phyloP scores from a whole-genome alignment of 169 alveolate species.

The Cryptosporidium baileyi region DNA sequence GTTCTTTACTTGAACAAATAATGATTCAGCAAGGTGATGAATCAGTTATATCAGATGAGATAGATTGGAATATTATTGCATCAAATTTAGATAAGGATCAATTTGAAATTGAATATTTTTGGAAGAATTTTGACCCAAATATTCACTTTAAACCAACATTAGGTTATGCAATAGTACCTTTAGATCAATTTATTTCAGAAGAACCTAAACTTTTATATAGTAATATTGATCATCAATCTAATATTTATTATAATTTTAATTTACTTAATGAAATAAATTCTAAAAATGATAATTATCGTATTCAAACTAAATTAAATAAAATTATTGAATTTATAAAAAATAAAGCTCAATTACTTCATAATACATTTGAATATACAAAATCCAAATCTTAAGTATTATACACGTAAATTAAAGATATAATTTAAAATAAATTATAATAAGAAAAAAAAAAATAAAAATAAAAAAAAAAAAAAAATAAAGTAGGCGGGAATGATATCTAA shows the following conservation, averaged over 20 bases:
- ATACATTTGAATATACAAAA: too few relatives aligned
- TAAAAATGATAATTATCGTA: too few relatives aligned
- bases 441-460: background rate
- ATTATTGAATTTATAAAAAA: too few relatives aligned
- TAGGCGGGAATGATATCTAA: background rate
- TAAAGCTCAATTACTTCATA: too few relatives aligned
- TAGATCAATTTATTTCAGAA: background rate
- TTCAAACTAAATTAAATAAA: too few relatives aligned
- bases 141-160: slow-evolving; percentile 41
- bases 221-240: background rate
- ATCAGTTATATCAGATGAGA: slow-evolving; percentile 7
- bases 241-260: background rate
- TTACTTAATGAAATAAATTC: too few relatives aligned
- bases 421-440: too few relatives aligned
- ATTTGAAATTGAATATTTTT: slow-evolving; percentile 58
- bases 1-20: slow-evolving; percentile 2
- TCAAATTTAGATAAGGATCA: slow-evolving; percentile 17
- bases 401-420: too few relatives aligned
- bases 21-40: slow-evolving; percentile 67
- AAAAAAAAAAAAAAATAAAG: background rate
- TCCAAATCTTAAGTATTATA: too few relatives aligned
- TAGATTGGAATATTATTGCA: slow-evolving; percentile 58
- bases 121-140: slow-evolving; percentile 27
- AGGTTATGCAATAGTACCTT: slow-evolving; percentile 48
- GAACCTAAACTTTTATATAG: slow-evolving; percentile 7